Evolutionary conservation across 805 yeast species (phyloP).

Genomic region (Zygosaccharomyces kombuchaensis): DNA sequence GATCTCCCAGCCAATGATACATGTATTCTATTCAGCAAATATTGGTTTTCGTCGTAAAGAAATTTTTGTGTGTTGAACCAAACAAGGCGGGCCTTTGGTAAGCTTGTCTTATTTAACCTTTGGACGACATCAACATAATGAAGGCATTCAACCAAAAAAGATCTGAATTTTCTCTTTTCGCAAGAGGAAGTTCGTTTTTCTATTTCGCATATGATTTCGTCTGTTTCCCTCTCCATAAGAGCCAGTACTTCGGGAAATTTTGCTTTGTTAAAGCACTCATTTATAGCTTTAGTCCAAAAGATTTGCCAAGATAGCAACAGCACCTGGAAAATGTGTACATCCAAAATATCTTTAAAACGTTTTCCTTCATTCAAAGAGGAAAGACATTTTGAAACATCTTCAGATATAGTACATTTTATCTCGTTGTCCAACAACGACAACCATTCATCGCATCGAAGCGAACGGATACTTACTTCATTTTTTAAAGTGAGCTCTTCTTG

Average conservation of each 20-base stretch:
- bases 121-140: conserved; percentile 49
- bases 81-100: conserved; percentile 21
- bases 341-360: conserved; percentile 29
- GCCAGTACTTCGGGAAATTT: background rate
- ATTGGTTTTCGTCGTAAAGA: conserved; percentile 32
- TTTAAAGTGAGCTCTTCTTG: conserved; percentile 52
- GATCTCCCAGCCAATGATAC: conserved; percentile 51
- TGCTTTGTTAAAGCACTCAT: conserved; percentile 24
- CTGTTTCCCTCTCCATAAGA: conserved; percentile 1
- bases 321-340: conserved; percentile 51
- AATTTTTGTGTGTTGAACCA: conserved; percentile 57
- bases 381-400: conserved; percentile 33
- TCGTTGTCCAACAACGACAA: conserved; percentile 52
- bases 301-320: conserved; percentile 52
- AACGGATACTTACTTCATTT: conserved; percentile 40
- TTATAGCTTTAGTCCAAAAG: conserved; percentile 46
- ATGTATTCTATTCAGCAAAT: conserved; percentile 35
- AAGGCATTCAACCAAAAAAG: conserved; percentile 60
- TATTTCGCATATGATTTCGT: background rate
- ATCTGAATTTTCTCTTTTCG: conserved; percentile 47
- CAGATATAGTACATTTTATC: conserved; percentile 46
- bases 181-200: background rate
- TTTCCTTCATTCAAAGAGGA: conserved; percentile 13
- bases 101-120: conserved; percentile 15
- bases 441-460: conserved; percentile 48